Conservation (phyloP, 2,329 filamentous ascomycete genomes). For the Xylariaceae sp. region DNA sequence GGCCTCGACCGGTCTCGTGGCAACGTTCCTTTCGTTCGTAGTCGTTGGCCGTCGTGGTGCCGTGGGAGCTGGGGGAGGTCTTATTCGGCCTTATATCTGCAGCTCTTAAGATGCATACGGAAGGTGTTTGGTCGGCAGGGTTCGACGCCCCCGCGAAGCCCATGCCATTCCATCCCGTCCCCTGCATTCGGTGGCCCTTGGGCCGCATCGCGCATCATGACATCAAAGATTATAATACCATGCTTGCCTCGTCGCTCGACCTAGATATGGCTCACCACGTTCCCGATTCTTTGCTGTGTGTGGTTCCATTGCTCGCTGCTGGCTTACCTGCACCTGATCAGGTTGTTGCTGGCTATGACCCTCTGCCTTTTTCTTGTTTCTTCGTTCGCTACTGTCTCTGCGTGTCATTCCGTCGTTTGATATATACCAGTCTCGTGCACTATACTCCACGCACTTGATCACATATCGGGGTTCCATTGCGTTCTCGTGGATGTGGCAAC, state of each 20-base stretch:
- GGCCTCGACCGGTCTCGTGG: constrained; percentile 7
- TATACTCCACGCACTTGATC: too few relatives aligned
- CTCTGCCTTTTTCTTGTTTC: constrained; percentile 2
- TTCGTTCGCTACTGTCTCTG: constrained; percentile 1
- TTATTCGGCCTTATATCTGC: too few relatives aligned
- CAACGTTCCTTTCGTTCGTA: constrained; percentile 1
- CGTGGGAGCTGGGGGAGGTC: too few relatives aligned
- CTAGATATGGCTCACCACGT: constrained; percentile 1
- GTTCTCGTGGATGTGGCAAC: too few relatives aligned
- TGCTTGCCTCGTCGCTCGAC: constrained; percentile 1
- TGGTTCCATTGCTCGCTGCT: constrained; percentile 2
- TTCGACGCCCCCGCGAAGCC: background rate
- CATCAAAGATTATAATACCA: constrained; percentile 9
- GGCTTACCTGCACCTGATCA: constrained; percentile 13
- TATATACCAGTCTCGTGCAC: too few relatives aligned
- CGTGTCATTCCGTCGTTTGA: too few relatives aligned
- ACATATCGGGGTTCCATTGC: too few relatives aligned
- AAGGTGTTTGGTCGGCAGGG: constrained; percentile 13
- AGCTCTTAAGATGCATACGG: constrained; percentile 8
- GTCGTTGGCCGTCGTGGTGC: too few relatives aligned
- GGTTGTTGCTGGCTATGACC: constrained; percentile 5
- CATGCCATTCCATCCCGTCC: constrained; percentile 5
- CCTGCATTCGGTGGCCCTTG: constrained; percentile 2
- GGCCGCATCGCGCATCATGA: constrained; percentile 9
- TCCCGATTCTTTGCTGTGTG: background rate